Evolutionary conservation across 116 monocot genomes (phyloP).

Genomic region (Papilionanthe hybrid): DNA sequence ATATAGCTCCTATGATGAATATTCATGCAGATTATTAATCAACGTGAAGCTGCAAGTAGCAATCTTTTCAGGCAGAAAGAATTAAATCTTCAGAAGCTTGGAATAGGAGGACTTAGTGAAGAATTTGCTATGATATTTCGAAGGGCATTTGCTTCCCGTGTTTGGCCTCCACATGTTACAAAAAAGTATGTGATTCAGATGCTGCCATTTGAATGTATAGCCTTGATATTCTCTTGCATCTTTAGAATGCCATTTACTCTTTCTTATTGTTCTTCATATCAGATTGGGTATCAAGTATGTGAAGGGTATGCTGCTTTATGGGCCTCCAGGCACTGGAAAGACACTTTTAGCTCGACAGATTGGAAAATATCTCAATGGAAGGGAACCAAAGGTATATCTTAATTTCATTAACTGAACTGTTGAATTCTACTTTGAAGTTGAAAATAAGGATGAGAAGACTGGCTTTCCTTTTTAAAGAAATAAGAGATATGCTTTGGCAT

Average conservation of each 20-base stretch:
- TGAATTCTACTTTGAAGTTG: background rate
- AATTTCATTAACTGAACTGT: background rate
- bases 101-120: conserved; percentile 87
- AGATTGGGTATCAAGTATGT: conserved; percentile 99
- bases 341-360: conserved; percentile 98
- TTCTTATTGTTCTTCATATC: conserved; percentile 7
- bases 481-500: background rate
- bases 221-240: background rate
- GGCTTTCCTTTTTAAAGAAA: background rate
- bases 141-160: conserved; percentile 98
- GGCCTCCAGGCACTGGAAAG: conserved; percentile 98
- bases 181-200: conserved; percentile 41
- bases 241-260: background rate
- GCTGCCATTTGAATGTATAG: background rate
- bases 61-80: conserved; percentile 91
- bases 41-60: conserved; percentile 91
- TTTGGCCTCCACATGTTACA: conserved; percentile 87
- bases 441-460: background rate
- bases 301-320: conserved; percentile 93
- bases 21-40: conserved; percentile 75
- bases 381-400: conserved; percentile 79
- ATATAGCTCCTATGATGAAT: background rate
- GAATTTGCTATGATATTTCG: conserved; percentile 94
- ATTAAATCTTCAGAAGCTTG: conserved; percentile 89
- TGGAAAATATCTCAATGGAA: conserved; percentile 92